Conservation (phyloP, 768 basidiomycete species). For the Lactarius tabidus region DNA sequence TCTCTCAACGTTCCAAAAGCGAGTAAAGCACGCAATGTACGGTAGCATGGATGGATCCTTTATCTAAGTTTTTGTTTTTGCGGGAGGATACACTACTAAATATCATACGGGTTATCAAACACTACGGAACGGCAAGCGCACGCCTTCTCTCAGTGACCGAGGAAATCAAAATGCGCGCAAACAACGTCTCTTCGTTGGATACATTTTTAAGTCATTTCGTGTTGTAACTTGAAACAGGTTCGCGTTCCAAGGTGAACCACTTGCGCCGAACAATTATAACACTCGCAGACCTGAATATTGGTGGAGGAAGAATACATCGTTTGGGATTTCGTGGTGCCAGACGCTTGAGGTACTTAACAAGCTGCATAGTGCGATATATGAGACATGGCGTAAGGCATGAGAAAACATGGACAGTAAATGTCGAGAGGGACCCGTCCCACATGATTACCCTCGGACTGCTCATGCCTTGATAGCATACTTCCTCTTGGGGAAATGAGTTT, state of each 20-base stretch:
- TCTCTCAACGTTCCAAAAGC: slow-evolving; percentile 12
- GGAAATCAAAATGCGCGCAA: no score
- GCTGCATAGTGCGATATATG: slow-evolving; percentile 20
- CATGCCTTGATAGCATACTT: slow-evolving; percentile 96
- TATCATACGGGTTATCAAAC: not conserved
- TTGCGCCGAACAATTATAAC: not conserved
- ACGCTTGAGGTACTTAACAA: slow-evolving; percentile 10
- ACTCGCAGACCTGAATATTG: not conserved
- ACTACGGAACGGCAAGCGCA: not conserved
- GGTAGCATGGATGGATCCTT: not conserved
- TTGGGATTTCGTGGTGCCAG: slow-evolving; percentile 3
- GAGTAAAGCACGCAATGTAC: slow-evolving; percentile 9
- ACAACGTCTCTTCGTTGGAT: no score
- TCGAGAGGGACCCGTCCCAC: slow-evolving; percentile 30
- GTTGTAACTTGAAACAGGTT: not conserved
- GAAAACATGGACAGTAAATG: slow-evolving; percentile 32
- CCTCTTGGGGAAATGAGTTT: slow-evolving; percentile 86
- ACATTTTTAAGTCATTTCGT: no score
- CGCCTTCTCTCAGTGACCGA: not conserved
- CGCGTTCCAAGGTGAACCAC: not conserved
- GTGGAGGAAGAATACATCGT: slow-evolving; percentile 3
- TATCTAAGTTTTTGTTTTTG: not conserved
- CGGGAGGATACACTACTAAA: not conserved
- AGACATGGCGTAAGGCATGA: slow-evolving; percentile 31
- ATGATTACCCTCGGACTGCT: slow-evolving; percentile 30